Base-by-base conservation (phyloP, 352 stramenopile species). In the Phytophthora syringae region DNA sequence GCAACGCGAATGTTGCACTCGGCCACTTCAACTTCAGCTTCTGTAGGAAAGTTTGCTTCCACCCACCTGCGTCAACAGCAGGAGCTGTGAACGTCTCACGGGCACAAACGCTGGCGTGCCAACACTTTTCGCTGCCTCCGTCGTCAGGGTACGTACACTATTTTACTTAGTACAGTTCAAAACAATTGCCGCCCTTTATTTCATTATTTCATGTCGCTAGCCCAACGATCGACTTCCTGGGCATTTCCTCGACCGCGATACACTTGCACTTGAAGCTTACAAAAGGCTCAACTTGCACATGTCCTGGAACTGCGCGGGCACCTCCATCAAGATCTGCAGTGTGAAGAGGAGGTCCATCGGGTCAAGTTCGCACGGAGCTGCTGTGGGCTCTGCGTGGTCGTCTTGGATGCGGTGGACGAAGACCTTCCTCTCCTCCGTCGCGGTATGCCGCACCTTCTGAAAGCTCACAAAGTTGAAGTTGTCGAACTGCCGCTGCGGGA, bases 391-490 rank as follows among this genome's bases (percentile, higher is more conserved):
- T 1, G 64, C 64, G 13, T 69, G 47, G 60, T 60, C 54, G 44
- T 70, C 54, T 20, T 70, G 66, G 24, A 66, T 63, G 9, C 60
- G 53, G 20, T 70, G 30, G 18, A 64, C 60, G 9, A 74, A 43
- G 30, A 67, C 60, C 12, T 74, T 74, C 15, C 22, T 45, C 37
- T 74, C 67, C n/a, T 62, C 36, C 7, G 70, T 78, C 52, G 88
- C 87, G 10, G 81, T 73, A 58, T 80, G 74, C 70, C 90, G 81
- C n/a, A 92, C 75, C 2, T 67, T 67, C 51, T 80, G 76, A 71
- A 92, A 93, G 32, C 85, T 78, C 20, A 93, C 84, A 42, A 93
- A 93, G 67, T 94, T 82, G 67, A 93, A 93, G 59, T 94, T 94
- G 76, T 93, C 84, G 50, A 92, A 93, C 42, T 83, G 72, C 2